phyloP scores from a whole-genome alignment of 2,329 filamentous ascomycete species.

The Coniochaeta sp. region DNA sequence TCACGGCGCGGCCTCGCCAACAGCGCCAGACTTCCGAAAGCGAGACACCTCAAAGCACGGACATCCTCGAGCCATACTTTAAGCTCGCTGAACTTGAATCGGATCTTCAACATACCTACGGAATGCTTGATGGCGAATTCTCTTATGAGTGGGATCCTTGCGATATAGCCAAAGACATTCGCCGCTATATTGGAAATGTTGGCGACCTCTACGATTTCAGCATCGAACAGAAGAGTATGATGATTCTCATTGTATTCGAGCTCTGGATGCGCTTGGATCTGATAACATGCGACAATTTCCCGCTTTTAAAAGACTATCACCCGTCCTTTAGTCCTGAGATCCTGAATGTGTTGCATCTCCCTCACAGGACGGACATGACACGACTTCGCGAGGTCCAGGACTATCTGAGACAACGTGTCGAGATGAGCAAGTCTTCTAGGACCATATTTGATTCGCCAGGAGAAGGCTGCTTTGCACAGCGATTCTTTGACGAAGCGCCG shows the following conservation, averaged over 20 bases:
- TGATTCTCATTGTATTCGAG: conserved; percentile 47
- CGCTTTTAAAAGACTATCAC: conserved; percentile 41
- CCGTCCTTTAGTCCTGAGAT: conserved; percentile 41
- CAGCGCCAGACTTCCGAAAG: background rate
- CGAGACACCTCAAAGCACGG: background rate
- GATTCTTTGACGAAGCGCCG: conserved; percentile 31
- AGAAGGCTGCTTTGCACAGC: conserved; percentile 34
- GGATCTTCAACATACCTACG: background rate
- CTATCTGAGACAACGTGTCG: conserved; percentile 29
- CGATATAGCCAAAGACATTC: background rate
- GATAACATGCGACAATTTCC: conserved; percentile 30
- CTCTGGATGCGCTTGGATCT: conserved; percentile 52
- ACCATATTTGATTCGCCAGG: conserved; percentile 41
- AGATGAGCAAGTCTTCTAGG: conserved; percentile 19
- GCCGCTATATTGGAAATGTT: conserved; percentile 23
- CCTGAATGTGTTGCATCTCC: conserved; percentile 49
- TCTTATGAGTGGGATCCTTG: background rate
- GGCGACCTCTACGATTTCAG: conserved; percentile 30
- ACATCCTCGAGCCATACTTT: background rate
- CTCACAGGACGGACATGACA: conserved; percentile 35
- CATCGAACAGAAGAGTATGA: conserved; percentile 40
- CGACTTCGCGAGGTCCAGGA: conserved; percentile 41
- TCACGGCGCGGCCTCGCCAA: background rate
- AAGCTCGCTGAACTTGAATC: background rate
- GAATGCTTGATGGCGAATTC: background rate